A percentile compares a stretch with the other conserved stretches of the same genome.
These are phyloP conservation scores for Balakata baccata DNA, from an alignment of 345 rosid genomes.

Conservation along the genomic window DNA sequence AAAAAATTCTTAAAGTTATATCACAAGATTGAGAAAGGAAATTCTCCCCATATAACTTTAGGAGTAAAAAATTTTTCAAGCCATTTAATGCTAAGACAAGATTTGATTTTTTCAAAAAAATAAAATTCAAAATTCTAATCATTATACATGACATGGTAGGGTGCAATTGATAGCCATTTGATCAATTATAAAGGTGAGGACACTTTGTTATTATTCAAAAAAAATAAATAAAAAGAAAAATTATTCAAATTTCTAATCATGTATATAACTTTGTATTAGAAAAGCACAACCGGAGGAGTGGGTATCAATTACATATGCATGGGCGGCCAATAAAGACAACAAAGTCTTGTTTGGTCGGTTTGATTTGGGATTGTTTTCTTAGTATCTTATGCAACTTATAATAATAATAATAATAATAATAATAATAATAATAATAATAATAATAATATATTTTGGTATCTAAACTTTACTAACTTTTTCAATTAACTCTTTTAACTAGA, in stretches of 20 bases:
- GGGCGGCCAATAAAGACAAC: slow-evolving; percentile 50
- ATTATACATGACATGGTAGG: background rate
- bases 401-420: background rate
- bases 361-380: slow-evolving; percentile 26
- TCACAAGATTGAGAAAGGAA: no score
- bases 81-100: no score
- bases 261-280: background rate
- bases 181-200: background rate
- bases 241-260: background rate
- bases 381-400: slow-evolving; percentile 15
- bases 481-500: no score
- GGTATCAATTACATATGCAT: slow-evolving; percentile 13
- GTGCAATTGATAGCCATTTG: no score
- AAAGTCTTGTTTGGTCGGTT: slow-evolving; percentile 44
- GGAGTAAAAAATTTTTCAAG: no score
- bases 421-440: no score
- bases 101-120: no score
- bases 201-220: slow-evolving; percentile 16
- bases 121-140: background rate
- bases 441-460: no score
- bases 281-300: slow-evolving; percentile 18
- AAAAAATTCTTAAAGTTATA: no score
- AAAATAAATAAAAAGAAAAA: background rate
- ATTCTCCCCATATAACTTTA: no score
- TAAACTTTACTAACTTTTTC: no score